Percentiles rank a stretch among this genome's conserved stretches.
These are phyloP conservation scores for Chenopodium formosanum DNA, from an alignment of 148 eudicot genomes.

Conservation along the genomic window DNA sequence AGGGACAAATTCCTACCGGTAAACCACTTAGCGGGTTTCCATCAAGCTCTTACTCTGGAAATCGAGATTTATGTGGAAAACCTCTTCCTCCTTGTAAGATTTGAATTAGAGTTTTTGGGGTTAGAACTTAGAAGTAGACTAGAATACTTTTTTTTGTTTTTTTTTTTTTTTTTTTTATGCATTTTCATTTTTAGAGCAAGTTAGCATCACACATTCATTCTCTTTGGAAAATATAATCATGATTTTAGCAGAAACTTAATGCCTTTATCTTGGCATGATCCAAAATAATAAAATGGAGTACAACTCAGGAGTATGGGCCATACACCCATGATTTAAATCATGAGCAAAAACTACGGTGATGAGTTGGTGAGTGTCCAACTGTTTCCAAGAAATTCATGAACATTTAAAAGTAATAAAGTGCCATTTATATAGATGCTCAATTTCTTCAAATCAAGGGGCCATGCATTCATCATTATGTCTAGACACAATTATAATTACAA, in stretches of 20 bases:
- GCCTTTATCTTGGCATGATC: background rate
- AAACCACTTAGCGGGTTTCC: slow-evolving; percentile 51
- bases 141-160: background rate
- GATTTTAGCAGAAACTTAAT: background rate
- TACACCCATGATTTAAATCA: slow-evolving; percentile 15
- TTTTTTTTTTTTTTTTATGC: no score
- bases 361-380: background rate
- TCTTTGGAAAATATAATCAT: background rate
- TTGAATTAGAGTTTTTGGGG: slow-evolving; percentile 16
- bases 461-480: slow-evolving; percentile 10
- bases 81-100: slow-evolving; percentile 49
- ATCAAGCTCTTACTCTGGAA: slow-evolving; percentile 44
- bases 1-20: slow-evolving; percentile 50
- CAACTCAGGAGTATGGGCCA: slow-evolving; percentile 12
- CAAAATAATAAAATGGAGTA: background rate
- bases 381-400: background rate
- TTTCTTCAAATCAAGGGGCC: slow-evolving; percentile 7
- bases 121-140: background rate
- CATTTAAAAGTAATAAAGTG: background rate
- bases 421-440: slow-evolving; percentile 7
- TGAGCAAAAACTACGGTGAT: slow-evolving; percentile 2
- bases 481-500: slow-evolving; percentile 26
- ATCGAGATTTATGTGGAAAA: slow-evolving; percentile 48
- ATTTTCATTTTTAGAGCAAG: background rate
- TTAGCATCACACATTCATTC: background rate